Evolutionary conservation across 2,329 filamentous ascomycete genomes (phyloP).

Genomic region (Bipolaris bicolor): DNA sequence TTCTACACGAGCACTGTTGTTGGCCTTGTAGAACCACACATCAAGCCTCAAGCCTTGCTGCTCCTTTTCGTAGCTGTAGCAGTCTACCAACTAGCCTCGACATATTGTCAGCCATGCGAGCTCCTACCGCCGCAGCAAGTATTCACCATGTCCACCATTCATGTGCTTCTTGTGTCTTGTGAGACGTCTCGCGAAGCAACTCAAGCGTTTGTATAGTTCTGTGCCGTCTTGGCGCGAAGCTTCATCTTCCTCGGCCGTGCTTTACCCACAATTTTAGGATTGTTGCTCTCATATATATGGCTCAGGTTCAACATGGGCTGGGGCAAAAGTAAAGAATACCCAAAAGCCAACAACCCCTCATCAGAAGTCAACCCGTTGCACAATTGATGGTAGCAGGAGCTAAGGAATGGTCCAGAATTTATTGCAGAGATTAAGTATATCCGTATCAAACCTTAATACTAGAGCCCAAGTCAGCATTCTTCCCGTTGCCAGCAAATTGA

Average conservation of each 20-base stretch:
- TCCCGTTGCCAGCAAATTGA: too few species aligned
- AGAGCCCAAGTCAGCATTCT: too few species aligned
- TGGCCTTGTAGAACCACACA: neutral
- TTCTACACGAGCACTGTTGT: conserved; percentile 1
- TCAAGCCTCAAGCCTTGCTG: neutral
- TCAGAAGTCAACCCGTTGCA: too few species aligned
- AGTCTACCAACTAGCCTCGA: neutral
- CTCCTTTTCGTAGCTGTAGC: conserved; percentile 3
- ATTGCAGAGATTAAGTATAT: too few species aligned
- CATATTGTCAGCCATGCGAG: neutral
- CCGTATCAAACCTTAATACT: too few species aligned
- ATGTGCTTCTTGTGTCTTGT: neutral
- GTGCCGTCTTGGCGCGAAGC: neutral
- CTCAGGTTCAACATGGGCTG: too few species aligned
- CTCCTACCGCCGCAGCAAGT: neutral
- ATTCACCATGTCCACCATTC: neutral
- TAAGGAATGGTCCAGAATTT: too few species aligned
- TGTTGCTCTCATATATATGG: too few species aligned
- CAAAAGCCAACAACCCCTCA: too few species aligned
- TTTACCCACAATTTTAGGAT: neutral
- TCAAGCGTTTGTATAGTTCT: neutral
- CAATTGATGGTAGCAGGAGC: too few species aligned
- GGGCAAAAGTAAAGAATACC: too few species aligned
- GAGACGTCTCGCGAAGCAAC: neutral
- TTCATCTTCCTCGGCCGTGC: neutral